Conservation (phyloP, 106 monocot species). For the Dendrobium huoshanense region DNA sequence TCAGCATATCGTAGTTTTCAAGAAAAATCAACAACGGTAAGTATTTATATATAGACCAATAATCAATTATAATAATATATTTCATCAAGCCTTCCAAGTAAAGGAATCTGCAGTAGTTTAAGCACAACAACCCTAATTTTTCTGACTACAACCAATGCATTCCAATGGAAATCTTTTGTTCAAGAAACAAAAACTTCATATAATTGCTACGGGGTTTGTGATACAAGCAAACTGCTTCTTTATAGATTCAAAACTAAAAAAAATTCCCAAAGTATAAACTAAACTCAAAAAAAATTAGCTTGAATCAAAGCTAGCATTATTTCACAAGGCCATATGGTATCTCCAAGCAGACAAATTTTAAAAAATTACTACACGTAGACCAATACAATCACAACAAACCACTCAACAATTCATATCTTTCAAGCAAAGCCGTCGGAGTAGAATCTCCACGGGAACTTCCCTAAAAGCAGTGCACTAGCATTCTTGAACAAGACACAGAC, state of each 20-base stretch:
- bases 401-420: neutral
- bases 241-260: neutral
- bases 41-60: neutral
- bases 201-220: neutral
- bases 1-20: neutral
- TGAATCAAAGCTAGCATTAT: neutral
- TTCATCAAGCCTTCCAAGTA: neutral
- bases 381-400: neutral
- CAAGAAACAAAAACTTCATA: neutral
- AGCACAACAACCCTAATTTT: neutral
- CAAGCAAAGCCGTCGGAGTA: neutral
- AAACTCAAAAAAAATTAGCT: neutral
- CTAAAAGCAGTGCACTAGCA: neutral
- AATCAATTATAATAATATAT: neutral
- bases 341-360: neutral
- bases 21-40: neutral
- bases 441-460: neutral
- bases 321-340: neutral
- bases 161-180: slow-evolving; percentile 1
- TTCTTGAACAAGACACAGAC: neutral
- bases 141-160: neutral
- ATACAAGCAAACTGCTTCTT: neutral
- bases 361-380: neutral
- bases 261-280: neutral
- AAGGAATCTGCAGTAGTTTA: neutral